phyloP scores from a whole-genome alignment of 768 basidiomycete species.

The Boletus speciosus region DNA sequence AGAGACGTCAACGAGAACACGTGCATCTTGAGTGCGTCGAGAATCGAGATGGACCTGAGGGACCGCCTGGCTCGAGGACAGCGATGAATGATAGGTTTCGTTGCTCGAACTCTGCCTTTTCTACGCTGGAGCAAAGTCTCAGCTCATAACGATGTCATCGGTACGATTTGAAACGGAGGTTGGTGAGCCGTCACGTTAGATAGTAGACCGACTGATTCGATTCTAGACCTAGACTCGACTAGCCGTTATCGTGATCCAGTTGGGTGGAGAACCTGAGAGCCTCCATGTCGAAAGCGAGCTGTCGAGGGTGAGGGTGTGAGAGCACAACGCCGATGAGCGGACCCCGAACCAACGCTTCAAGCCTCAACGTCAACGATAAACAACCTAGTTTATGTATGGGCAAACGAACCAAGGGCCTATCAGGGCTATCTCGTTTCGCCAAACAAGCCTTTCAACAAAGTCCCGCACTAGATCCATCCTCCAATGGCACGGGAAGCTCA shows the following conservation, averaged over 20 bases:
- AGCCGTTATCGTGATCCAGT: neutral
- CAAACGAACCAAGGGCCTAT: constrained; percentile 40
- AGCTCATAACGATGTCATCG: neutral
- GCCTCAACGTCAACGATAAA: neutral
- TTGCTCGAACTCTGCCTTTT: constrained; percentile 4
- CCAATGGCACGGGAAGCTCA: constrained; percentile 1
- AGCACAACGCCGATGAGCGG: neutral
- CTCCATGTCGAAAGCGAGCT: neutral
- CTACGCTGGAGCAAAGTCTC: neutral
- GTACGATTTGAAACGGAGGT: constrained; percentile 10
- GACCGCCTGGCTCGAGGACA: constrained; percentile 3
- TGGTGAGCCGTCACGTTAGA: neutral
- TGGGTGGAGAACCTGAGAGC: neutral
- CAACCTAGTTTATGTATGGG: constrained; percentile 25
- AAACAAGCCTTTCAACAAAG: constrained; percentile 35
- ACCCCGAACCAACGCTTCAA: neutral
- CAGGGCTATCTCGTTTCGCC: constrained; percentile 44
- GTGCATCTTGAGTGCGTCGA: constrained; percentile 22
- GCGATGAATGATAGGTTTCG: neutral
- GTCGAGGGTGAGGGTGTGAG: neutral
- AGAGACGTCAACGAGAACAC: constrained; percentile 9
- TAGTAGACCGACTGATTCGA: neutral
- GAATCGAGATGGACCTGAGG: constrained; percentile 14
- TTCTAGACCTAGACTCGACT: neutral
- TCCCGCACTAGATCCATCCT: neutral